phyloP scores from a whole-genome alignment of 192 early-diverging fungal genomes.

The Mortierella antarctica region DNA sequence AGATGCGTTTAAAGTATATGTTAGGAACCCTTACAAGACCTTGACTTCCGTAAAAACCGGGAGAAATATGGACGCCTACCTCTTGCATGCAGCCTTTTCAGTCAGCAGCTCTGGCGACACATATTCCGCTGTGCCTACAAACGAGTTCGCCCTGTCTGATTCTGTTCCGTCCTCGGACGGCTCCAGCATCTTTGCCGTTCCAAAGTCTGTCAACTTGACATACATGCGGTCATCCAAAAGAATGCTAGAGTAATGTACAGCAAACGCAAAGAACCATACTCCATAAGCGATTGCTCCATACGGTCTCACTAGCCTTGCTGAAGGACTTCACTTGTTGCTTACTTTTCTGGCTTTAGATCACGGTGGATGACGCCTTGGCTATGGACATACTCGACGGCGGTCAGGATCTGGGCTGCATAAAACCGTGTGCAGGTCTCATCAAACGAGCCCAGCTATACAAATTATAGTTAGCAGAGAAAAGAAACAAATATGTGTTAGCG shows the following conservation, averaged over 20 bases:
- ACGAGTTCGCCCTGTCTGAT: conserved; percentile 79
- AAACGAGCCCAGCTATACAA: conserved; percentile 77
- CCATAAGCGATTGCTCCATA: too few relatives aligned
- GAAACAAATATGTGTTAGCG: conserved; percentile 9
- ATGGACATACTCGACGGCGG: conserved; percentile 92
- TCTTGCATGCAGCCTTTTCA: conserved; percentile 84
- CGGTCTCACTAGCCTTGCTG: too few relatives aligned
- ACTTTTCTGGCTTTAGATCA: conserved; percentile 97
- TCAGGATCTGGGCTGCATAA: conserved; percentile 89
- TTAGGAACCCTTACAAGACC: not conserved
- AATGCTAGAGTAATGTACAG: conserved; percentile 65
- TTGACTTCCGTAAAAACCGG: not conserved
- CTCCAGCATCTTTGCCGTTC: conserved; percentile 86
- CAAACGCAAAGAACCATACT: not conserved
- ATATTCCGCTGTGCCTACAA: conserved; percentile 99
- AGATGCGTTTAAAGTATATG: not conserved
- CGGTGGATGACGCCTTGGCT: conserved; percentile 87
- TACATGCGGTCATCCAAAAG: conserved; percentile 90
- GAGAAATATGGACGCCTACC: conserved; percentile 50
- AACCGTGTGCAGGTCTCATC: conserved; percentile 79
- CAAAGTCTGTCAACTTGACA: conserved; percentile 97
- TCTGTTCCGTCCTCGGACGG: conserved; percentile 53
- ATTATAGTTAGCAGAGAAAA: conserved; percentile 3
- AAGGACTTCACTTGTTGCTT: conserved; percentile 14
- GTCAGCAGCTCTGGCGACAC: conserved; percentile 96